phyloP scores from a whole-genome alignment of 257 asterid species.

The Forsythia suspensa region DNA sequence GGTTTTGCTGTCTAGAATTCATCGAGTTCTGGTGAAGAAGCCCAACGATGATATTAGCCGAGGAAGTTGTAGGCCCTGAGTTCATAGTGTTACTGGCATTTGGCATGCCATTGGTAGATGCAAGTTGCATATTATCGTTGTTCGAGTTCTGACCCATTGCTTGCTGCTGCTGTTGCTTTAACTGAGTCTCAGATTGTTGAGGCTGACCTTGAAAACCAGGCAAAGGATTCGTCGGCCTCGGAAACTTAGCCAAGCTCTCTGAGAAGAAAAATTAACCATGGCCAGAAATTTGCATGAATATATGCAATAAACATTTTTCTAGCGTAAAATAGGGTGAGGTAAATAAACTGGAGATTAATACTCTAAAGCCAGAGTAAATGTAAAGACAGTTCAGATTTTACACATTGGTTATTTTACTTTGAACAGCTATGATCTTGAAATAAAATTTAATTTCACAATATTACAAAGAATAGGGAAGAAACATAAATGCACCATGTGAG shows the following conservation, averaged over 20 bases:
- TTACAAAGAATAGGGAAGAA: no score
- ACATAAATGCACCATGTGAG: background rate
- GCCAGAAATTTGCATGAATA: background rate
- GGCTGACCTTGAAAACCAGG: constrained; percentile 61
- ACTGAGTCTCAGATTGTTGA: constrained; percentile 61
- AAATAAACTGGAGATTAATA: background rate
- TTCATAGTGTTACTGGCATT: constrained; percentile 44
- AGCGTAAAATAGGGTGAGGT: background rate
- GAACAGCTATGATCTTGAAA: background rate
- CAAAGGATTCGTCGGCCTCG: constrained; percentile 61
- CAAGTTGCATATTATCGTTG: constrained; percentile 53
- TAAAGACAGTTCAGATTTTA: background rate
- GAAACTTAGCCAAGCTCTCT: constrained; percentile 96
- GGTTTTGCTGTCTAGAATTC: constrained; percentile 66
- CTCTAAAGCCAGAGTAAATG: background rate
- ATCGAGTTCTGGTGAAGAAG: constrained; percentile 80
- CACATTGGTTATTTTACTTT: background rate
- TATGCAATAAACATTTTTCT: background rate
- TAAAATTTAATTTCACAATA: background rate
- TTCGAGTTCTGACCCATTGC: constrained; percentile 52
- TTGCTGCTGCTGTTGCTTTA: constrained; percentile 57
- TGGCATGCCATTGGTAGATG: constrained; percentile 52
- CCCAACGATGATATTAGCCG: constrained; percentile 46
- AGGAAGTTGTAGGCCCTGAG: constrained; percentile 49
- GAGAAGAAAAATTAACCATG: constrained; percentile 27